phyloP scores from a whole-genome alignment of 805 yeast genomes.

The Schizosaccharomyces lindneri region DNA sequence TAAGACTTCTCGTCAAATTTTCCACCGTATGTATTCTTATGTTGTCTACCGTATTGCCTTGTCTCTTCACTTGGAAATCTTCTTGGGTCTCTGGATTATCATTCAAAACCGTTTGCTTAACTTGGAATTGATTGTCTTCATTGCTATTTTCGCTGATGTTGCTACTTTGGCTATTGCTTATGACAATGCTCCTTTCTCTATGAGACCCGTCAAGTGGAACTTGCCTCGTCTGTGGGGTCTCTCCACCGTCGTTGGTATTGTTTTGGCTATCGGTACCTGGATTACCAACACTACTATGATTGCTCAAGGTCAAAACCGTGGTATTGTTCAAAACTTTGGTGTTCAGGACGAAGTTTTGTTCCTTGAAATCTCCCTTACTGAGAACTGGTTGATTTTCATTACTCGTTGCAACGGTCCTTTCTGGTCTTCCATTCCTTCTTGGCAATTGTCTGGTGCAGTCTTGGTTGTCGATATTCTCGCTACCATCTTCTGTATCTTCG shows the following conservation, averaged over 20 bases:
- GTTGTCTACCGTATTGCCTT: conserved; percentile 95
- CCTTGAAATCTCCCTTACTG: conserved; percentile 83
- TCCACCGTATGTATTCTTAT: conserved; percentile 97
- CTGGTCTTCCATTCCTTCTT: conserved; percentile 91
- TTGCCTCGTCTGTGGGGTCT: conserved; percentile 75
- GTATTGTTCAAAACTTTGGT: conserved; percentile 84
- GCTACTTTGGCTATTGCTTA: conserved; percentile 62
- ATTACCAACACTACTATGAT: conserved; percentile 85
- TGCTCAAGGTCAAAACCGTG: conserved; percentile 33
- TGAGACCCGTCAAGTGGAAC: conserved; percentile 88
- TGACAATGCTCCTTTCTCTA: conserved; percentile 89
- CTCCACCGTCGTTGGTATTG: conserved; percentile 44
- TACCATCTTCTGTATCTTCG: conserved; percentile 77
- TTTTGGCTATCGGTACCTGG: conserved; percentile 66
- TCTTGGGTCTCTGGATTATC: conserved; percentile 92
- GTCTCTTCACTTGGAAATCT: conserved; percentile 79
- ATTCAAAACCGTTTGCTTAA: conserved; percentile 64
- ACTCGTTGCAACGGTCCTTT: conserved; percentile 95
- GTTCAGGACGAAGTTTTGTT: conserved; percentile 76
- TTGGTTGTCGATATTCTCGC: conserved; percentile 73
- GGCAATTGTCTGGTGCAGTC: conserved; percentile 93
- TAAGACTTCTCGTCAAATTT: conserved; percentile 86
- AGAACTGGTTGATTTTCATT: conserved; percentile 90
- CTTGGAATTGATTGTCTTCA: conserved; percentile 81
- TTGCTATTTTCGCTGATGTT: conserved; percentile 79